phyloP scores from a whole-genome alignment of 192 early-diverging fungal species.

The Lunasporangiospora selenospora region DNA sequence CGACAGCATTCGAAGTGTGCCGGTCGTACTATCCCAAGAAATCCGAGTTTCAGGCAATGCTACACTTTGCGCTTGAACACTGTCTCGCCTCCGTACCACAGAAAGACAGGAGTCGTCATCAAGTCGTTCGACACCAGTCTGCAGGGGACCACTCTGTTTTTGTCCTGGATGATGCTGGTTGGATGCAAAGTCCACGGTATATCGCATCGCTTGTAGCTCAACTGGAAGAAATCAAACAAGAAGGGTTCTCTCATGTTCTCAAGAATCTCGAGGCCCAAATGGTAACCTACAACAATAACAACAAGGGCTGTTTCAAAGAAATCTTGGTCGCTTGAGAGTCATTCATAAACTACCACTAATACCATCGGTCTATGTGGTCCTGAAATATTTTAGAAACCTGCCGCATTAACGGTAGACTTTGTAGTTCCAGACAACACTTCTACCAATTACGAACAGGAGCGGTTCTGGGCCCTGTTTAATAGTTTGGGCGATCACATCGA shows the following conservation, averaged over 20 bases:
- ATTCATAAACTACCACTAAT: too few relatives aligned
- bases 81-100: conserved; percentile 34
- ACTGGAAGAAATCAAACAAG: conserved; percentile 30
- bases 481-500: conserved; percentile 25
- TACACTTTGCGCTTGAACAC: conserved; percentile 21
- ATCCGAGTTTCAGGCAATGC: conserved; percentile 14
- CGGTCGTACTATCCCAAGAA: conserved; percentile 15
- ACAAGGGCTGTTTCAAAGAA: too few relatives aligned
- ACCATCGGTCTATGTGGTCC: too few relatives aligned
- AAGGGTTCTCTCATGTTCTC: conserved; percentile 16
- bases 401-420: conserved; percentile 15
- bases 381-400: conserved; percentile 23
- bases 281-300: too few relatives aligned
- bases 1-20: conserved; percentile 8
- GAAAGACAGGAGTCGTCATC: conserved; percentile 22
- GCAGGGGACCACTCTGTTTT: conserved; percentile 21
- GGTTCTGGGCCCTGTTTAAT: conserved; percentile 27
- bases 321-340: too few relatives aligned
- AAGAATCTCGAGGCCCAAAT: conserved; percentile 37
- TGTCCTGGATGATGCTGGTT: conserved; percentile 19
- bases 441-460: neutral
- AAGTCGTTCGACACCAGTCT: conserved; percentile 28
- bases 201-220: conserved; percentile 6
- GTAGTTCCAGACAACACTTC: conserved; percentile 13
- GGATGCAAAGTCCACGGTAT: conserved; percentile 24